Evolutionary conservation across 2,329 filamentous ascomycete species (phyloP), one percentile per base, ranked within the genome.

Genomic region (Coleophoma eucalyptorum): DNA sequence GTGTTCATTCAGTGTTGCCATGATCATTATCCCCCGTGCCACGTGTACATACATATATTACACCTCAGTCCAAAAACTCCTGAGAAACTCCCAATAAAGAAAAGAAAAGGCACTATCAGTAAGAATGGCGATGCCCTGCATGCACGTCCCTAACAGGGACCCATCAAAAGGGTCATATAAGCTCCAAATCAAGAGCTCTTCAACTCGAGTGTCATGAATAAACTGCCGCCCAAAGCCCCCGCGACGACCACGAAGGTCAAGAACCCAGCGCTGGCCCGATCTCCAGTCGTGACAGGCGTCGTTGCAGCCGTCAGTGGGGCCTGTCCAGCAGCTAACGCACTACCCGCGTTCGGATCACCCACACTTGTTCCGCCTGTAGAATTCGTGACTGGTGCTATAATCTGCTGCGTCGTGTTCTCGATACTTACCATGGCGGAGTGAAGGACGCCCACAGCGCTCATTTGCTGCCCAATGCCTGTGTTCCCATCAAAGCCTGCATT

Each of bases 241-340:
- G 76, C 61, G 1, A 89, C 64, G 34, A 64, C 46, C 5, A 84
- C 45, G 3, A 80, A 66, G 1, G 87, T 92, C 46, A 83, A 55
- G 53, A 90, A 78, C 11, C 80, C 80, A 35, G 87, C 88, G 11
- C 87, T 89, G 6, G 80, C 86, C 55, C 74, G 80, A 62, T 92
- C 88, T 7, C 76, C 82, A 1, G 74, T 74, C 2, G 64, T 69
- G 4, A 69, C 62, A 5, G 57, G 47, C 13, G 34, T 3, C 6
- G 26, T 26, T 5, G 26, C 26, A 20, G 35, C 47, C 5, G 13
- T 46, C 31, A 35, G 43, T 3, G 38, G 37, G 4, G 15, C 48
- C 19, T 40, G 18, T 31, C n/a, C 41, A 19, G 31, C 21, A 0
- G 18, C 43, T 42, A 43, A 12, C 12, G 42, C 42, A 31, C 31